Conservation (phyloP, 305 asterid species). For the Plantago rigida region DNA sequence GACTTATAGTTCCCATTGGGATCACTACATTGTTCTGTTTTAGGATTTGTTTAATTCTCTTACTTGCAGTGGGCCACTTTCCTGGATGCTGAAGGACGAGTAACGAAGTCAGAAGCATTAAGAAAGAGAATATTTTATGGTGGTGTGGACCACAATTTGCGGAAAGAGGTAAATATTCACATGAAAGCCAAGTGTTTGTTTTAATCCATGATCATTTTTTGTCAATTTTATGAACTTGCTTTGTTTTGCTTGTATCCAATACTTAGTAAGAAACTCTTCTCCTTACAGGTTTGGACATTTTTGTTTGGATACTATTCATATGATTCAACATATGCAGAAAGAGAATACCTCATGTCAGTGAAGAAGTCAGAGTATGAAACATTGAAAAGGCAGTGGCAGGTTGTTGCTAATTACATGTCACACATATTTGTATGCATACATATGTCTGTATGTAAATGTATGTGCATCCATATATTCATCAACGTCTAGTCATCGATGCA, state of each 20-base stretch:
- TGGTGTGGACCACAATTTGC: conserved; percentile 67
- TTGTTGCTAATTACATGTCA: conserved; percentile 31
- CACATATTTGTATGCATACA: not conserved
- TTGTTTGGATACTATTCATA: conserved; percentile 65
- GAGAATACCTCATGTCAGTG: conserved; percentile 61
- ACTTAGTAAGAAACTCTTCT: conserved; percentile 4
- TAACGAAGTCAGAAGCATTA: conserved; percentile 56
- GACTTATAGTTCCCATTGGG: not conserved
- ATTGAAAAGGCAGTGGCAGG: conserved; percentile 93
- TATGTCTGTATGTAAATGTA: not conserved
- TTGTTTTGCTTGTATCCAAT: conserved; percentile 13
- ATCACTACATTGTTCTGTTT: conserved; percentile 15
- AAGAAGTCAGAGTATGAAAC: conserved; percentile 80
- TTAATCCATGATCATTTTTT: not conserved
- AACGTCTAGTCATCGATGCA: not conserved
- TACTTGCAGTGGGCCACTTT: conserved; percentile 69
- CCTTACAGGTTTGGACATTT: conserved; percentile 72
- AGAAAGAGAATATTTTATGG: conserved; percentile 86
- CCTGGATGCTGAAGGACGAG: conserved; percentile 89
- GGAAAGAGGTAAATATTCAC: conserved; percentile 56
- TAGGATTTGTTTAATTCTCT: conserved; percentile 21
- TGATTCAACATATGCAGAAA: conserved; percentile 88
- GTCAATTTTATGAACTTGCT: conserved; percentile 10
- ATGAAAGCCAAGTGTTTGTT: conserved; percentile 9
- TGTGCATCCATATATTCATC: not conserved